phyloP scores from a whole-genome alignment of 768 basidiomycete species.

The Leucosporidium creatinivorum region DNA sequence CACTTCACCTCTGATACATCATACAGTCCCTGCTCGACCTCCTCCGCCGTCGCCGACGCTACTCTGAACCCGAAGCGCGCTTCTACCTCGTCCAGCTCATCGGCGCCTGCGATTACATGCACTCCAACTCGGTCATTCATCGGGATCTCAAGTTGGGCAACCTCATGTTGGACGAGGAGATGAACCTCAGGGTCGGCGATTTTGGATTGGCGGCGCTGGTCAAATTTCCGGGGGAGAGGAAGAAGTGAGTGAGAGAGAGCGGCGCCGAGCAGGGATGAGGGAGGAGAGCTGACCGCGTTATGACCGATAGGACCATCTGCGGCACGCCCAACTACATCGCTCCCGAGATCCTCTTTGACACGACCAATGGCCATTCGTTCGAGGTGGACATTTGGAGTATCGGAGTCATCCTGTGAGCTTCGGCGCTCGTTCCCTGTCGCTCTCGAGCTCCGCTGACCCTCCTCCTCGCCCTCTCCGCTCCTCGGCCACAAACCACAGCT shows the following conservation, averaged over 20 bases:
- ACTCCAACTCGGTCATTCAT: slow-evolving; percentile 90
- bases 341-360: slow-evolving; percentile 93
- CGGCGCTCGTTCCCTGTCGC: background rate
- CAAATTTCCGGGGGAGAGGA: slow-evolving; percentile 89
- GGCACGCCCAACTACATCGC: slow-evolving; percentile 99
- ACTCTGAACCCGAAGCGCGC: slow-evolving; percentile 85
- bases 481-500: slow-evolving; percentile 42
- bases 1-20: background rate
- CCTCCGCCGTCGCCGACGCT: slow-evolving; percentile 33
- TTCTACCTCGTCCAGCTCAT: slow-evolving; percentile 91
- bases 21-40: slow-evolving; percentile 51
- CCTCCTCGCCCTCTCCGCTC: background rate
- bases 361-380: slow-evolving; percentile 90
- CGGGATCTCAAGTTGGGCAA: slow-evolving; percentile 96
- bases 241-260: slow-evolving; percentile 56
- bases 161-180: slow-evolving; percentile 77
- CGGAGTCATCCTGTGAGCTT: slow-evolving; percentile 70
- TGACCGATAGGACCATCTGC: slow-evolving; percentile 63
- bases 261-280: background rate
- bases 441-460: background rate
- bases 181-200: slow-evolving; percentile 96
- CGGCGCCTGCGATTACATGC: slow-evolving; percentile 96
- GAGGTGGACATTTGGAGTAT: slow-evolving; percentile 98
- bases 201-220: slow-evolving; percentile 95
- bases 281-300: background rate